phyloP scores from a whole-genome alignment of 306 rosid genomes.

The Mucuna pruriens region DNA sequence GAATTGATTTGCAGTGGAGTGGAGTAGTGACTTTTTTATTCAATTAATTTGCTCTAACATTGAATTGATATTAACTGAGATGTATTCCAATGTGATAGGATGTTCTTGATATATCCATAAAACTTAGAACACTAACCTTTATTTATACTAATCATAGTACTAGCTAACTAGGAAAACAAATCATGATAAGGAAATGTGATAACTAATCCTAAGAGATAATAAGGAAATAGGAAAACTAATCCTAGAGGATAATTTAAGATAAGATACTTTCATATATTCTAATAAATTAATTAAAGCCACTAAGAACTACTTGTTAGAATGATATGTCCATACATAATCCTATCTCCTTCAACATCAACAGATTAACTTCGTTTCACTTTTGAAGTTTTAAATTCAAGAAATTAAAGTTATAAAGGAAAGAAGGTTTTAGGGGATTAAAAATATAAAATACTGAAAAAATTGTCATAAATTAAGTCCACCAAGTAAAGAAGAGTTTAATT shows the following conservation, averaged over 20 bases:
- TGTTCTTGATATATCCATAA: not conserved
- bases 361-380: constrained; percentile 15
- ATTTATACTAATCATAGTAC: not conserved
- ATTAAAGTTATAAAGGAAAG: not conserved
- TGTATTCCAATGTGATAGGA: not conserved
- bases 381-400: not conserved
- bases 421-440: not conserved
- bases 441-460: not conserved
- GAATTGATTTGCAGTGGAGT: no score
- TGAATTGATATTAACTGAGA: not conserved
- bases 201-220: not conserved
- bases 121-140: not conserved
- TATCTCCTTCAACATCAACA: constrained; percentile 30
- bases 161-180: not conserved
- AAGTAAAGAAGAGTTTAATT: not conserved
- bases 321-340: not conserved
- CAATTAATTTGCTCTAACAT: no score
- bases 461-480: not conserved
- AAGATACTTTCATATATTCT: not conserved
- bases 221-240: no score
- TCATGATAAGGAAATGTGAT: not conserved
- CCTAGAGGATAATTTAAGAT: not conserved
- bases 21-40: no score
- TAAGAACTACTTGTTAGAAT: not conserved
- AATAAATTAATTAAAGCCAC: not conserved